Base-by-base conservation (phyloP, 2,329 filamentous ascomycete species). In the Whalleya microplaca region DNA sequence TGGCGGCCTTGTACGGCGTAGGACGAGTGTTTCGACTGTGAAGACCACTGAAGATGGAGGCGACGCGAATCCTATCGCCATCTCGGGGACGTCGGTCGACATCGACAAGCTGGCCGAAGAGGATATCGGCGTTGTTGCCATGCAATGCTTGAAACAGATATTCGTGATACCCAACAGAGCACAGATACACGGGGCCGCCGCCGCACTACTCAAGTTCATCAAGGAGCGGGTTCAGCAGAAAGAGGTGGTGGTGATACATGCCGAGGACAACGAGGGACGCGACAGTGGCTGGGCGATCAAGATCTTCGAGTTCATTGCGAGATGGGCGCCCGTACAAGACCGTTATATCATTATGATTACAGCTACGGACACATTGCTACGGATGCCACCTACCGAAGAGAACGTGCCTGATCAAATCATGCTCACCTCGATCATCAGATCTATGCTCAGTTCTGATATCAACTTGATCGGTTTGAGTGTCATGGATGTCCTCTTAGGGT, bases 401-500 rank as follows among this genome's bases (percentile, higher is more conserved):
- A 86, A 86, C 42, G 73, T 97, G 32, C 81, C 85, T 44, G 86
- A 90, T 53, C 90, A 96, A 67, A 78, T 92, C 51, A 84, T 89
- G 3, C 79, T 96, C 58, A 84, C 90, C 0, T 87, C 87, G 43
- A 86, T 97, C 74, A 86, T 97, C 56, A 87, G 91, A 58, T 91
- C 90, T 60, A 80, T 98, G 9, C 79, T 99, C 45, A 88, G 89
- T 49, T 97, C 94, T 0, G 87, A 94, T 42, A 87, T 96, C 69
- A 98, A 97, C 73, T 82, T 98, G 69, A 97, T 99, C 59, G 95
- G 95, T 1, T 80, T 99, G 45, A 97, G 93, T 71, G 90, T 98
- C 50, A 98, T 98, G 87, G 95, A 99, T 71, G 88, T 98, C 18
- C 79, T 98, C 23, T 80, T 96, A 14, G 90, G 92, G 1, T 80